Conservation (phyloP, 371 early-diverging fungal species). For the Haplosporangium sp. region DNA sequence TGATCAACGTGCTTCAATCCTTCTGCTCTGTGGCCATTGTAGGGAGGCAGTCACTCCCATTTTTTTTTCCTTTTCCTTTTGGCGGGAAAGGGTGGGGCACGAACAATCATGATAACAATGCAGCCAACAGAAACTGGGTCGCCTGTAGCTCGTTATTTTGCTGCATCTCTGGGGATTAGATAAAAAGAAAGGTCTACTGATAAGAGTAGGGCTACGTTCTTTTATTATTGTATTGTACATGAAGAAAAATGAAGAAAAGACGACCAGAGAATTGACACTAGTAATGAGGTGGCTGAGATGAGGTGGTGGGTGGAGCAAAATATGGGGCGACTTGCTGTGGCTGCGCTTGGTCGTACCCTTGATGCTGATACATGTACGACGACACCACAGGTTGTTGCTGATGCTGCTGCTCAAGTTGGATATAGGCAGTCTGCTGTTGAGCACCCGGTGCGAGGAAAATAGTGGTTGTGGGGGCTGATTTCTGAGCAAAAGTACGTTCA, state of each 20-base stretch:
- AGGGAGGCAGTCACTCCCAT: not conserved
- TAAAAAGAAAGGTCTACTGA: too few relatives aligned
- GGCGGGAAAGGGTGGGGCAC: too few relatives aligned
- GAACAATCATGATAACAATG: too few relatives aligned
- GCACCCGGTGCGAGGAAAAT: conserved; percentile 9
- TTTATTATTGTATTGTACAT: not conserved
- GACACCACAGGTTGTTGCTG: conserved; percentile 2
- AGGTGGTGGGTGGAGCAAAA: not conserved
- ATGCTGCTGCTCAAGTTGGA: conserved; percentile 3
- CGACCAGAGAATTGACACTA: not conserved
- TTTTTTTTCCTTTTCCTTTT: too few relatives aligned
- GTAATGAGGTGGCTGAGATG: not conserved
- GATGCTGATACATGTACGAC: conserved; percentile 1
- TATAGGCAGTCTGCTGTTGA: conserved; percentile 7
- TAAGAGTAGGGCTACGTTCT: too few relatives aligned
- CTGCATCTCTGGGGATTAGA: too few relatives aligned
- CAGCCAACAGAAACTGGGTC: too few relatives aligned
- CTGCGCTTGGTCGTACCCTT: conserved; percentile 1
- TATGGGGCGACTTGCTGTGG: conserved; percentile 8
- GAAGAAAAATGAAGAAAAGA: not conserved
- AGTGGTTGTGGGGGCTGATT: conserved; percentile 3
- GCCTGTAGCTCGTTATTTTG: too few relatives aligned
- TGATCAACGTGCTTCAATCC: not conserved
- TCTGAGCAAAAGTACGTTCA: conserved; percentile 2
- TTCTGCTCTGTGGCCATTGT: not conserved